Conservation (phyloP, 2,329 filamentous ascomycete genomes). For the Sphaerulina vaccinii region DNA sequence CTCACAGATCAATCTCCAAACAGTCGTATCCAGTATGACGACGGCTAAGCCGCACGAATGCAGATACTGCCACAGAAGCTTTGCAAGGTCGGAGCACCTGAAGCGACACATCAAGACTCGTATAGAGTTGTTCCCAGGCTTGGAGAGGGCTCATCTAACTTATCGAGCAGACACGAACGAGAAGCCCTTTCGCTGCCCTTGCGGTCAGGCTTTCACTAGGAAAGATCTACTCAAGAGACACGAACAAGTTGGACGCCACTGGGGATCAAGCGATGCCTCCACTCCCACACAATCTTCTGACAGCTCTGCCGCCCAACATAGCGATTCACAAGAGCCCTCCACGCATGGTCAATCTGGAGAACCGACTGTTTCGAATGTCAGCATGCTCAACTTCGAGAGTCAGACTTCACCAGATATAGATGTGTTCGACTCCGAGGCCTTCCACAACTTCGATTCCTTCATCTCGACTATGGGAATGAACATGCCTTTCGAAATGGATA, state of each 20-base stretch:
- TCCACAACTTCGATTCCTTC: slow-evolving; percentile 17
- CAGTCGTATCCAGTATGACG: background rate
- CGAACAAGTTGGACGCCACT: slow-evolving; percentile 10
- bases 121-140: background rate
- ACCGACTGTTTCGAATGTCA: no score
- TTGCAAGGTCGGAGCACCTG: slow-evolving; percentile 9
- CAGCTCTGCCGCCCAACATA: no score
- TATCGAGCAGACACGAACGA: slow-evolving; percentile 19
- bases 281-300: no score
- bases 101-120: slow-evolving; percentile 11
- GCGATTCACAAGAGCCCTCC: no score
- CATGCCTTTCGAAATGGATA: slow-evolving; percentile 2
- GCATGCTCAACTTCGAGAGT: no score
- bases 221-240: slow-evolving; percentile 18
- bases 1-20: background rate
- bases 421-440: slow-evolving; percentile 2
- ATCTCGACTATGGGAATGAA: slow-evolving; percentile 16
- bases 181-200: slow-evolving; percentile 16
- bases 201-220: slow-evolving; percentile 15
- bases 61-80: background rate
- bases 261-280: no score
- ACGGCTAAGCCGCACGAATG: background rate
- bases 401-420: slow-evolving; percentile 2
- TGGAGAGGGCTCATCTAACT: background rate
- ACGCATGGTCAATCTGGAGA: no score